Base-by-base conservation (phyloP, 2,329 filamentous ascomycete genomes). In the Epichloe glyceriae region DNA sequence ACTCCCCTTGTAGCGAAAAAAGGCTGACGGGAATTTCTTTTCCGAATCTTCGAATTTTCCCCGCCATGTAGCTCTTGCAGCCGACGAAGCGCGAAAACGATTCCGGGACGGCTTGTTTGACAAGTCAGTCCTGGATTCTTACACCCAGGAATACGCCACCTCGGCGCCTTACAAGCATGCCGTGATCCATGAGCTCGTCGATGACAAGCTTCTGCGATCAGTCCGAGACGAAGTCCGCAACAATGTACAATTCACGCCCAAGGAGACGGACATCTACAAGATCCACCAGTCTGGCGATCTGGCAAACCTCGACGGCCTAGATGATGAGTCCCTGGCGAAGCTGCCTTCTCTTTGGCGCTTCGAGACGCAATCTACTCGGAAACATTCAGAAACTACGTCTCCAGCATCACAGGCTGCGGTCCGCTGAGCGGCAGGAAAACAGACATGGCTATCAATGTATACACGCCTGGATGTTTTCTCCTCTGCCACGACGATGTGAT, bases 231-330 rank as follows among this genome's bases (percentile, higher is more conserved):
- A 98, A 71, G 91, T 97, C 67, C 84, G 85, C 67, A 77, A 85
- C 58, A 90, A 95, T 64, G 86, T 98, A 58, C 83, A 87, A 58
- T 98, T 98, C 72, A 96, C 93, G 12, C 90, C 90, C 60, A 98
- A 98, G 69, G 93, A 98, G 70, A 98, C 93, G 46, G 93, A 98
- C 67, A 98, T 98, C 61, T 98, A 98, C 79, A 95, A 94, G 70
- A 97, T 98, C 64, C 90, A 96, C 76, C 93, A 98, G 73, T 97
- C 91, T 4, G 93, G 93, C 57, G 93, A 98, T 66, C 78, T 98
- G 35, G 93, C 93, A 45, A 98, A 98, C 69, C 81, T 98, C 52
- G 91, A 96, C 68, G 93, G 93, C 22, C 79, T 98, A 42, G 88
- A 95, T 55, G 84, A 94, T 64, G 82, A 83, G 7, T 89, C 90